Evolutionary conservation across 2,329 filamentous ascomycete species (phyloP).

Genomic region (Tolypocladium ophioglossoides): DNA sequence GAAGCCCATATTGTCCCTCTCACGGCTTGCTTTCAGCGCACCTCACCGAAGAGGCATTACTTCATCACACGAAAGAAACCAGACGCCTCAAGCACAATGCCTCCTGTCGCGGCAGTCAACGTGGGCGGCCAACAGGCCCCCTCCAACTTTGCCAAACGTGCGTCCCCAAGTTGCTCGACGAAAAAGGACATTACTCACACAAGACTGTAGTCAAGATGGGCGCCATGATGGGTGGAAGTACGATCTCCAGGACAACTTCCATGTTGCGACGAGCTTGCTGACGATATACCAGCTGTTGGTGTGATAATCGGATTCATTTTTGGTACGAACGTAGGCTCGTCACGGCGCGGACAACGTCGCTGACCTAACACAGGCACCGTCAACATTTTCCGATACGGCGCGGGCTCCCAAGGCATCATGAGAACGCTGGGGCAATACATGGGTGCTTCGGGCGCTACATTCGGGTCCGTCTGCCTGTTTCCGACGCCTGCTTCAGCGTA

Average conservation of each 20-base stretch:
- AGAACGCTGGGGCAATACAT: slow-evolving; percentile 94
- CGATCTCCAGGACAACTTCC: slow-evolving; percentile 27
- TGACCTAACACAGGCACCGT: slow-evolving; percentile 56
- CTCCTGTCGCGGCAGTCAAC: slow-evolving; percentile 28
- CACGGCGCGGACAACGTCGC: neutral
- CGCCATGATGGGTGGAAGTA: slow-evolving; percentile 97
- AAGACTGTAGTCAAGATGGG: slow-evolving; percentile 64
- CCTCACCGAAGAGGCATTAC: neutral
- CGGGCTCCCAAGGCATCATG: slow-evolving; percentile 87
- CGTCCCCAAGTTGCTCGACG: slow-evolving; percentile 5
- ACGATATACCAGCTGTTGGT: slow-evolving; percentile 62
- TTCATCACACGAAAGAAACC: neutral
- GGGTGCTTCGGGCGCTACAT: slow-evolving; percentile 87
- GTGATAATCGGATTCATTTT: slow-evolving; percentile 97
- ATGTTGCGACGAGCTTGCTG: slow-evolving; percentile 13
- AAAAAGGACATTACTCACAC: slow-evolving; percentile 4
- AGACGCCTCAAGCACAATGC: slow-evolving; percentile 19
- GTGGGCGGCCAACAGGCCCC: slow-evolving; percentile 33
- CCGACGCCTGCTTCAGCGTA: neutral
- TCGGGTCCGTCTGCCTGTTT: slow-evolving; percentile 53
- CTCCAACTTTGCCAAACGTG: slow-evolving; percentile 46
- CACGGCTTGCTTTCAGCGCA: neutral
- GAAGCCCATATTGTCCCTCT: neutral
- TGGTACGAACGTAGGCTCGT: slow-evolving; percentile 41
- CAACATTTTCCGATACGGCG: slow-evolving; percentile 91